phyloP scores from a whole-genome alignment of 2,329 filamentous ascomycete genomes.

The Rugonectria rugulosa region DNA sequence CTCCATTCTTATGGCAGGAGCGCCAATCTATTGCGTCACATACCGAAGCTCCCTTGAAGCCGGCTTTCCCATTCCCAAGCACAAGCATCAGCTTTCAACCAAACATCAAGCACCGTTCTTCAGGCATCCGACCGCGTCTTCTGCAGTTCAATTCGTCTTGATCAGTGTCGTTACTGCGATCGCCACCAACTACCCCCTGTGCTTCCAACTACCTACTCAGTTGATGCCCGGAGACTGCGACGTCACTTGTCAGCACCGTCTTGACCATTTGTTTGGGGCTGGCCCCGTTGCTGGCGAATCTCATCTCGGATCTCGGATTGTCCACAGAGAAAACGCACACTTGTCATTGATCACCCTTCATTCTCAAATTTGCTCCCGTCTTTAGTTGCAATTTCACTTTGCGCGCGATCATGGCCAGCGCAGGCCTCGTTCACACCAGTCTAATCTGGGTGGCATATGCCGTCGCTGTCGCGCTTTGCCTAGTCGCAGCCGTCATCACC shows the following conservation, averaged over 20 bases:
- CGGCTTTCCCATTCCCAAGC: background rate
- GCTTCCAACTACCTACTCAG: background rate
- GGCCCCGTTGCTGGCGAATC: background rate
- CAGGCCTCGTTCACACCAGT: constrained; percentile 79
- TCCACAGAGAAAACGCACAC: background rate
- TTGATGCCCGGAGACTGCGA: background rate
- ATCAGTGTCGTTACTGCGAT: background rate
- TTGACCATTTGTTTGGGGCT: background rate
- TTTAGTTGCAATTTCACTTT: no score
- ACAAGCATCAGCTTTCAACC: constrained; percentile 24
- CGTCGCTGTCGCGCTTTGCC: constrained; percentile 78
- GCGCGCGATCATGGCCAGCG: constrained; percentile 53
- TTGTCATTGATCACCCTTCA: background rate
- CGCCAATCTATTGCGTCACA: constrained; percentile 36
- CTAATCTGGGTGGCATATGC: constrained; percentile 96
- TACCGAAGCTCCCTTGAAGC: constrained; percentile 23
- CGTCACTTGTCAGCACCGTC: constrained; percentile 4
- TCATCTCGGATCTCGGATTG: constrained; percentile 13
- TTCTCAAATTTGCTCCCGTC: constrained; percentile 8
- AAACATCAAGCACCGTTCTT: background rate
- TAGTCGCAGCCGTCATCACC: constrained; percentile 81
- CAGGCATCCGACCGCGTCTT: constrained; percentile 5
- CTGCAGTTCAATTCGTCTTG: constrained; percentile 5
- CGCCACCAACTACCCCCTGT: background rate
- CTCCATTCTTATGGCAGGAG: constrained; percentile 1